These are phyloP conservation scores for Populus trichocarpa DNA, from an alignment of 441 rosid genomes.

Conservation along the genomic window DNA sequence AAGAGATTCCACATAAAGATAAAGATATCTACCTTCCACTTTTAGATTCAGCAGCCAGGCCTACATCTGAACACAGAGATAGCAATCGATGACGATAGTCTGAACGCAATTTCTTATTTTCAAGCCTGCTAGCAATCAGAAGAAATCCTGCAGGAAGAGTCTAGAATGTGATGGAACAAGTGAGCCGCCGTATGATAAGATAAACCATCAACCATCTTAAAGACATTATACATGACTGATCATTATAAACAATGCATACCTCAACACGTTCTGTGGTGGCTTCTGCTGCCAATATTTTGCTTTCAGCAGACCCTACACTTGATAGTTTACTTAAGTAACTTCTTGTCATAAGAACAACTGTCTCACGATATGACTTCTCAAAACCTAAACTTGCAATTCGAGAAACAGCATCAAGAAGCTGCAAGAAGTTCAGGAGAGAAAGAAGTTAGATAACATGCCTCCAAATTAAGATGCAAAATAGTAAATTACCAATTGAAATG, in stretches of 20 bases:
- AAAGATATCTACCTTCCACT: conserved; percentile 70
- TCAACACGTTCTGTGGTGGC: conserved; percentile 89
- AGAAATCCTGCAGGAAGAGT: conserved; percentile 99
- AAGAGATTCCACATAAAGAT: conserved; percentile 8
- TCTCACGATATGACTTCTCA: conserved; percentile 98
- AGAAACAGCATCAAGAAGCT: conserved; percentile 99
- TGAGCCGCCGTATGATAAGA: conserved; percentile 42
- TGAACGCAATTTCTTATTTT: conserved; percentile 65
- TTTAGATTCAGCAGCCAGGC: conserved; percentile 93
- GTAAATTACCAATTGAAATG: conserved; percentile 11
- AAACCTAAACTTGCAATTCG: conserved; percentile 95
- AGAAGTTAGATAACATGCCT: conserved; percentile 24
- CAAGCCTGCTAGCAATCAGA: conserved; percentile 82
- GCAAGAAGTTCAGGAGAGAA: conserved; percentile 28
- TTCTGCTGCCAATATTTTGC: conserved; percentile 78
- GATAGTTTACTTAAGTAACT: conserved; percentile 85
- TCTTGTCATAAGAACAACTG: conserved; percentile 94
- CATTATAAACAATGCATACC: conserved; percentile 41
- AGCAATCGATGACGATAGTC: conserved; percentile 94
- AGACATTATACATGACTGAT: conserved; percentile 9
- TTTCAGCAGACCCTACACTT: conserved; percentile 76
- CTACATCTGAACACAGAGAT: conserved; percentile 96
- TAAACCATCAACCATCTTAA: conserved; percentile 19
- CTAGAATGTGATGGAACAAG: conserved; percentile 62
- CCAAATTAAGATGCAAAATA: conserved; percentile 19